A percentile compares a stretch with the other conserved stretches of the same genome.
phyloP scores from a whole-genome alignment of 148 eudicot genomes.

The Silene conica region DNA sequence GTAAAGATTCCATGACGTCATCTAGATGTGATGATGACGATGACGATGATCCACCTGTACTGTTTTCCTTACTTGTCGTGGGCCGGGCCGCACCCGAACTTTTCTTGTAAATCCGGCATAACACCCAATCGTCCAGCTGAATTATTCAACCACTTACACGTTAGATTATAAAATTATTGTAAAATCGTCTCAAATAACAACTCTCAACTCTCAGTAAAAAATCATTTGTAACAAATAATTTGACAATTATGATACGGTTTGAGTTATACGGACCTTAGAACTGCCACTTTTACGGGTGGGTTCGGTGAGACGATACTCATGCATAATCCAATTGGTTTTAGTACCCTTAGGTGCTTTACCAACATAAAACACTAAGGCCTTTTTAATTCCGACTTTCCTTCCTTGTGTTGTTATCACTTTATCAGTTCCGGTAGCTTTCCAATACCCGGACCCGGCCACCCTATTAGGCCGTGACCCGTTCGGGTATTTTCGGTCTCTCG shows the following conservation, averaged over 20 bases:
- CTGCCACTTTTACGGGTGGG: conserved; percentile 42
- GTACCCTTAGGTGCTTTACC: conserved; percentile 85
- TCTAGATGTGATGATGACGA: conserved; percentile 60
- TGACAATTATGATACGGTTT: neutral
- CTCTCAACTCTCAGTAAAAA: no score
- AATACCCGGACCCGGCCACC: conserved; percentile 75
- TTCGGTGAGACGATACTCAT: conserved; percentile 70
- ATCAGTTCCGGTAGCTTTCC: conserved; percentile 89
- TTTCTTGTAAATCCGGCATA: conserved; percentile 74
- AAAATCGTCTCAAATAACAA: no score
- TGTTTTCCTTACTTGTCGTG: conserved; percentile 30
- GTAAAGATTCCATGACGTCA: conserved; percentile 55
- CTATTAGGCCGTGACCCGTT: conserved; percentile 82
- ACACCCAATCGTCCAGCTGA: conserved; percentile 79
- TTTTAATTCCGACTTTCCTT: conserved; percentile 65
- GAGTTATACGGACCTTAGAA: conserved; percentile 36
- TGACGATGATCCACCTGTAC: conserved; percentile 38
- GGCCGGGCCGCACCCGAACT: conserved; percentile 45
- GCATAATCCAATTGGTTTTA: conserved; percentile 93
- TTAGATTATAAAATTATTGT: no score
- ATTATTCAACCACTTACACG: neutral
- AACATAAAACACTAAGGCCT: conserved; percentile 67
- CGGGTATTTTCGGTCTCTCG: conserved; percentile 74
- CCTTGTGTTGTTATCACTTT: conserved; percentile 53
- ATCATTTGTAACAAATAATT: no score